These are phyloP conservation scores for Myxozyma sirexii DNA, from an alignment of 805 yeast species.

Conservation along the genomic window DNA sequence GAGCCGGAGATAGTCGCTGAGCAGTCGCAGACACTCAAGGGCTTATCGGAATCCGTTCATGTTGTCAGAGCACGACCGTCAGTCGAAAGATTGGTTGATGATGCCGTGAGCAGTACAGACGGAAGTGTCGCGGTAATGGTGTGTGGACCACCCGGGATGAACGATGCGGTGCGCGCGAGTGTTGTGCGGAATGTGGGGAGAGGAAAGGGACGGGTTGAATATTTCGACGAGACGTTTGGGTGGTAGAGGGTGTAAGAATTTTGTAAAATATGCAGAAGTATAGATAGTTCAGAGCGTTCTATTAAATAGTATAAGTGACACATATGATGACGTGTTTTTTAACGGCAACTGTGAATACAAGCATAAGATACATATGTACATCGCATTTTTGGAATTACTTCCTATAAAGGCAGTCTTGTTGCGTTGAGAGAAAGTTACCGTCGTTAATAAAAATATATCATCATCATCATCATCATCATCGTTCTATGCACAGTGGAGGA, in stretches of 20 bases:
- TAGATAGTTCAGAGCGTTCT: too few relatives aligned
- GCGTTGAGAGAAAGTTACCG: too few relatives aligned
- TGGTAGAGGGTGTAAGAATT: slow-evolving; percentile 59
- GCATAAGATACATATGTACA: too few relatives aligned
- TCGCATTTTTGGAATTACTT: too few relatives aligned
- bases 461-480: too few relatives aligned
- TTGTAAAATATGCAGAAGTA: too few relatives aligned
- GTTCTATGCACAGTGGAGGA: too few relatives aligned
- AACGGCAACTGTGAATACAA: not conserved
- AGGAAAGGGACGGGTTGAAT: slow-evolving; percentile 59
- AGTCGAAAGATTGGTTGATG: not conserved
- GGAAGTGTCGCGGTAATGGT: slow-evolving; percentile 53
- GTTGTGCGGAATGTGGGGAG: slow-evolving; percentile 49
- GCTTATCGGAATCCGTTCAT: not conserved
- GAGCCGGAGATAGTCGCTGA: not conserved
- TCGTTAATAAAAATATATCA: too few relatives aligned
- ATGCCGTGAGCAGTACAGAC: not conserved
- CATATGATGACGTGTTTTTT: not conserved
- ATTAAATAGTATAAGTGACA: too few relatives aligned
- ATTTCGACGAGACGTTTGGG: slow-evolving; percentile 71
- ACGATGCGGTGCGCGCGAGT: slow-evolving; percentile 56
- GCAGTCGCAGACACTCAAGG: not conserved
- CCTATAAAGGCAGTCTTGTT: too few relatives aligned
- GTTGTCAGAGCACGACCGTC: not conserved
- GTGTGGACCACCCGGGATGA: slow-evolving; percentile 65